These are phyloP conservation scores for Teratosphaeria viscida DNA, from an alignment of 2,329 filamentous ascomycete genomes.

Conservation along the genomic window DNA sequence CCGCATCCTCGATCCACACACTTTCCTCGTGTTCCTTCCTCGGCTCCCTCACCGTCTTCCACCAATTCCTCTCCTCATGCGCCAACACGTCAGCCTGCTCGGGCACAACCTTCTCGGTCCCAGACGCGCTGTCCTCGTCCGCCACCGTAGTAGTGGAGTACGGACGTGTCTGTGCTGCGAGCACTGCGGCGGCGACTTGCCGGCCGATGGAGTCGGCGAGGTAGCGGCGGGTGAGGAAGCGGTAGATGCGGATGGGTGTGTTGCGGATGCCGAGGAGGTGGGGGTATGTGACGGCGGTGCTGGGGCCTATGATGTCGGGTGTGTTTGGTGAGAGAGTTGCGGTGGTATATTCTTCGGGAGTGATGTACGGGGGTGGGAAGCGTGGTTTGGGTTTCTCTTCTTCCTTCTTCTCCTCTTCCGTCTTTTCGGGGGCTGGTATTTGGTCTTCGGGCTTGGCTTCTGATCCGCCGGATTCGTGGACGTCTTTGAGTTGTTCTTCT, in stretches of 20 bases:
- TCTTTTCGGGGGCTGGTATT: conserved; percentile 1
- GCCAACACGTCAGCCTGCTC: conserved; percentile 58
- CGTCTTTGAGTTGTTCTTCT: neutral
- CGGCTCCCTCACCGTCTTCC: conserved; percentile 57
- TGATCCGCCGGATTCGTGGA: conserved; percentile 5
- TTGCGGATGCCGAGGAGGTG: conserved; percentile 89
- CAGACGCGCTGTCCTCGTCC: conserved; percentile 15
- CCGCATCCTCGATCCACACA: conserved; percentile 65
- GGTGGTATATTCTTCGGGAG: conserved; percentile 58
- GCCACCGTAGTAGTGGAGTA: conserved; percentile 25
- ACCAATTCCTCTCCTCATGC: conserved; percentile 71
- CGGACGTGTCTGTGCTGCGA: conserved; percentile 43
- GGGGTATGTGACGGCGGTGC: conserved; percentile 64
- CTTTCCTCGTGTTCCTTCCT: conserved; percentile 43
- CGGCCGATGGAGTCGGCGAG: conserved; percentile 83
- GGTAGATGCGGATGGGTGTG: conserved; percentile 74
- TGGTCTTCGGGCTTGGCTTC: conserved; percentile 5
- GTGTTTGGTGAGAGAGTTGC: conserved; percentile 54
- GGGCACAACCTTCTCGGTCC: conserved; percentile 28
- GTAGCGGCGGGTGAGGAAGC: conserved; percentile 74
- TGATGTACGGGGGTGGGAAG: conserved; percentile 65
- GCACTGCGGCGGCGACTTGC: conserved; percentile 75
- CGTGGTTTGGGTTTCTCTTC: conserved; percentile 38
- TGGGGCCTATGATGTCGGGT: conserved; percentile 63
- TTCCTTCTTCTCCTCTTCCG: conserved; percentile 22